Percentiles rank a stretch among this genome's conserved stretches.
Evolutionary conservation across 2,329 filamentous ascomycete species (phyloP).

Genomic region (Dendrostoma leiphaemia): DNA sequence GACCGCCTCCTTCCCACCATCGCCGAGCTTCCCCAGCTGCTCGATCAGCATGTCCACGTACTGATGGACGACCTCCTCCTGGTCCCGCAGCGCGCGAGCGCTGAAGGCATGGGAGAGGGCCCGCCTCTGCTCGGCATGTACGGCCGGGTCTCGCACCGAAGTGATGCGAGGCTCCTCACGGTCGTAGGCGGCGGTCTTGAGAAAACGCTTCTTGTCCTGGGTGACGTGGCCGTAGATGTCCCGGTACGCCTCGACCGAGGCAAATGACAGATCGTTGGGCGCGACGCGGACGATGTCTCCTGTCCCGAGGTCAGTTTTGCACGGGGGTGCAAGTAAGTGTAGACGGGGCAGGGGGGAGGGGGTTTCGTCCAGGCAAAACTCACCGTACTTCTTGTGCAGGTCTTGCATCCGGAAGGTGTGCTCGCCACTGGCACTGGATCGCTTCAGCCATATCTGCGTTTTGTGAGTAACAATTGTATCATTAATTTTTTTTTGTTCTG

Average conservation of each 20-base stretch:
- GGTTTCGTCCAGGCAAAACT: background rate
- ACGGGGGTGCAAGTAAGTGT: background rate
- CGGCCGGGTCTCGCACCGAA: conserved; percentile 26
- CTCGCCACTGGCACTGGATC: background rate
- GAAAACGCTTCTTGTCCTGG: conserved; percentile 8
- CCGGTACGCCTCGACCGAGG: conserved; percentile 1
- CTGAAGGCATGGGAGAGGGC: conserved; percentile 28
- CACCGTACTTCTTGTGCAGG: conserved; percentile 6
- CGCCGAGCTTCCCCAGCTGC: conserved; percentile 21
- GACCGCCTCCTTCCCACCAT: conserved; percentile 10
- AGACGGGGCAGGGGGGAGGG: background rate
- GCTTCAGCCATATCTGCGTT: conserved; percentile 3
- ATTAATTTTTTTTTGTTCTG: too few relatives aligned
- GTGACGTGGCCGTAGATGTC: conserved; percentile 16
- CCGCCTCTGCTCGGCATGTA: conserved; percentile 27
- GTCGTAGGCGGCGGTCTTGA: conserved; percentile 31
- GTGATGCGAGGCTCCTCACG: conserved; percentile 25
- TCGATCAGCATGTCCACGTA: conserved; percentile 29
- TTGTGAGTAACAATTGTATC: background rate
- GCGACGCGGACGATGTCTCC: conserved; percentile 21
- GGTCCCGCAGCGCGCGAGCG: conserved; percentile 24
- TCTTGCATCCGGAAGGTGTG: conserved; percentile 8
- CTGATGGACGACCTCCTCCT: conserved; percentile 29
- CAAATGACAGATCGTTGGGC: conserved; percentile 7
- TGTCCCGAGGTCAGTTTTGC: background rate